Conservation (phyloP, 1,139 yeast genomes). For the Saccharomyces hybrid region DNA sequence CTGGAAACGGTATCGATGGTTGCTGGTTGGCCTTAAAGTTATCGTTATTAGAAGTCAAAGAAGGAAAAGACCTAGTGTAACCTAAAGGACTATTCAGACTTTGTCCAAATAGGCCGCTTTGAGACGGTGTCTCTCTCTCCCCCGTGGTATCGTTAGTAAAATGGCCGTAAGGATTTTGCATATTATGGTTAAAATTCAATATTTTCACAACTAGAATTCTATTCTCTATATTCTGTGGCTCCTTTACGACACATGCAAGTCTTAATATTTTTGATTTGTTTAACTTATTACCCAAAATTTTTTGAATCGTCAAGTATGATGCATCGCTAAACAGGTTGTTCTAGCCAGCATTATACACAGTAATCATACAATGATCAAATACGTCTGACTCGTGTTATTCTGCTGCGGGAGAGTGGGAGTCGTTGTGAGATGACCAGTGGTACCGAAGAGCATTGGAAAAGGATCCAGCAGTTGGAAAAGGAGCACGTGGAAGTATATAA, state of each 20-base stretch:
- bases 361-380: background rate
- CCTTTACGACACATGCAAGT: background rate
- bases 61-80: background rate
- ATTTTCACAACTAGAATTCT: background rate
- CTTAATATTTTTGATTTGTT: background rate
- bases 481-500: constrained; percentile 21
- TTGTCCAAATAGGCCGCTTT: background rate
- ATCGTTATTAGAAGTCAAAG: background rate
- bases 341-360: background rate
- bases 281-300: background rate
- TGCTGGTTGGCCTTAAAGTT: background rate
- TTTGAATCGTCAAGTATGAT: background rate
- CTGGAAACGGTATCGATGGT: background rate
- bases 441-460: constrained; percentile 6
- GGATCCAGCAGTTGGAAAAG: constrained; percentile 17
- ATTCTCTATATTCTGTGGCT: background rate
- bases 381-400: background rate
- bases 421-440: background rate
- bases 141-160: background rate
- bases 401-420: too few species aligned
- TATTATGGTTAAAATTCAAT: background rate
- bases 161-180: background rate
- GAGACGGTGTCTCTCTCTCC: background rate
- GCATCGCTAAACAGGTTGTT: background rate
- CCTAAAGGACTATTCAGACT: background rate